phyloP scores from a whole-genome alignment of 2,329 filamentous ascomycete genomes.

The Tolypocladium inflatum region DNA sequence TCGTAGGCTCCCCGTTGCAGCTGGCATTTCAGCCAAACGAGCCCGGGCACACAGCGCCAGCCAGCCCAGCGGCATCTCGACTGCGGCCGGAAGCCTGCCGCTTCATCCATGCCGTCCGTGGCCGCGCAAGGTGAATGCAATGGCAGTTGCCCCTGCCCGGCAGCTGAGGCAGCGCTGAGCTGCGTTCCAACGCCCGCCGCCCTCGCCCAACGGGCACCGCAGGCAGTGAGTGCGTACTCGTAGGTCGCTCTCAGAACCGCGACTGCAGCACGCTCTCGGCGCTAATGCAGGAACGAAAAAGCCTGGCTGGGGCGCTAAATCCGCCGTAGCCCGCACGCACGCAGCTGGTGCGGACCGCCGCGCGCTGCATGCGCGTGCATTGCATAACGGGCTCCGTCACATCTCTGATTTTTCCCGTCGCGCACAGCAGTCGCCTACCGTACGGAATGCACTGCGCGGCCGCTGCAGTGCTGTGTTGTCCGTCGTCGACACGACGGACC shows the following conservation, averaged over 20 bases:
- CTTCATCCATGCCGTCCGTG: background rate
- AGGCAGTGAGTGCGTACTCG: no score
- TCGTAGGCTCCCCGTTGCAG: background rate
- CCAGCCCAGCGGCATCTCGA: background rate
- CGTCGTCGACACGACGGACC: no score
- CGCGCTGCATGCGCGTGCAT: background rate
- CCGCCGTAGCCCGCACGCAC: background rate
- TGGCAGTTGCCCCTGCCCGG: background rate
- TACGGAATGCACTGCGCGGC: background rate
- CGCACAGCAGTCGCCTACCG: no score
- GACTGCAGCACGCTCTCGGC: background rate
- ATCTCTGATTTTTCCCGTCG: background rate
- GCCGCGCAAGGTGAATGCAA: background rate
- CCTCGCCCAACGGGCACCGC: background rate
- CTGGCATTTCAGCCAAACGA: background rate
- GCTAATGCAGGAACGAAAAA: slow-evolving; percentile 12
- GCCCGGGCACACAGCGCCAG: background rate
- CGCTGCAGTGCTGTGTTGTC: background rate
- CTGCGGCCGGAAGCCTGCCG: background rate
- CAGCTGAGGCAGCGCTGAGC: background rate
- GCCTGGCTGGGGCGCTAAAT: background rate
- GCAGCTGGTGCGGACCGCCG: background rate
- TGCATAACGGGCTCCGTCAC: background rate
- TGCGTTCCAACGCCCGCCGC: background rate
- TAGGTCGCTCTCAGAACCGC: background rate